A percentile compares a stretch with the other conserved stretches of the same genome.
These are phyloP conservation scores for Tolypocladium endophyticum DNA, from an alignment of 2,329 filamentous ascomycete genomes.

Conservation along the genomic window DNA sequence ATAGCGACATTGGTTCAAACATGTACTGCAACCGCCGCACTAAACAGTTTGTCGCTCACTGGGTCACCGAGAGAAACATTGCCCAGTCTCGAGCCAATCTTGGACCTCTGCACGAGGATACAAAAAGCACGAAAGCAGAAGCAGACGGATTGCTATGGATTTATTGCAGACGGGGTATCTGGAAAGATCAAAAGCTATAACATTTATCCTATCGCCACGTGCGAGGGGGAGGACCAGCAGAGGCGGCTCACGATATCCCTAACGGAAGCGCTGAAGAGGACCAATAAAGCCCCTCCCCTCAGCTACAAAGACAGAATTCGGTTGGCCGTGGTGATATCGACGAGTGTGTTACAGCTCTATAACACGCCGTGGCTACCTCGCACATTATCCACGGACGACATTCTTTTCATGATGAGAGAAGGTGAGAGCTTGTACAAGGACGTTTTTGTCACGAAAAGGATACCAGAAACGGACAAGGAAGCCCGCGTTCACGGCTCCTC, in stretches of 20 bases:
- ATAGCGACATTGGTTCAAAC: neutral
- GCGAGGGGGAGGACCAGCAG: neutral
- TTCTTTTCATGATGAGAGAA: neutral
- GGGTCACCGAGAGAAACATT: neutral
- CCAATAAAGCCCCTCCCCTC: neutral
- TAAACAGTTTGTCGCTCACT: neutral
- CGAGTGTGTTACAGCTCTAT: slow-evolving; percentile 12
- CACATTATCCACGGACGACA: neutral
- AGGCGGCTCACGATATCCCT: neutral
- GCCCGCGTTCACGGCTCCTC: neutral
- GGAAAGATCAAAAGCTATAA: neutral
- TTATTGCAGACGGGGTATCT: neutral
- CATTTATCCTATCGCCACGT: neutral
- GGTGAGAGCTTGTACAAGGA: neutral
- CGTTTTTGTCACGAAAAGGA: neutral
- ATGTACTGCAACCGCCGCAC: neutral
- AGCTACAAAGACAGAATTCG: slow-evolving; percentile 4
- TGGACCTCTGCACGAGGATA: neutral
- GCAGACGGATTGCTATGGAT: neutral
- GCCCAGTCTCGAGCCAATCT: neutral
- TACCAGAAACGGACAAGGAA: neutral
- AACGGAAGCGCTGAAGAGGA: neutral
- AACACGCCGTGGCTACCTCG: slow-evolving; percentile 11
- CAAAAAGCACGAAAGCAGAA: neutral
- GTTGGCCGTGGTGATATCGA: slow-evolving; percentile 8